Evolutionary conservation across 2,329 filamentous ascomycete genomes (phyloP), one percentile per base, ranked within the genome.

Genomic region (Colletotrichum cereale): DNA sequence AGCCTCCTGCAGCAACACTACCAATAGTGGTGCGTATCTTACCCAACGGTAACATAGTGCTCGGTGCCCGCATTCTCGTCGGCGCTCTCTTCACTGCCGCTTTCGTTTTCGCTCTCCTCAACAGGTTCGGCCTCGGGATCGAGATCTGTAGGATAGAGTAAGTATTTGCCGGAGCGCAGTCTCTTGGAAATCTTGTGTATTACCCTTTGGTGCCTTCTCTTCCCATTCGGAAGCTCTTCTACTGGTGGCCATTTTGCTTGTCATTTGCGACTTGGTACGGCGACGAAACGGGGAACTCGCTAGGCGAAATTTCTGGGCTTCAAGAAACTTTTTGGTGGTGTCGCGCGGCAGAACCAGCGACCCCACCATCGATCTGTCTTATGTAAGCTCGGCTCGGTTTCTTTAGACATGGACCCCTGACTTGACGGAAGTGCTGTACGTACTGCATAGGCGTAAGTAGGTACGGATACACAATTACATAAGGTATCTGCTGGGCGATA

Each of bases 41-140:
- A 92, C 86, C 91, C 92, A 40, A 97, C 93, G 63, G 87, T 82
- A 53, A 93, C 88, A 79, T 98, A 98, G 80, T 98, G 96, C 77
- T 97, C 96, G 40, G 95, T 92, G 26, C 92, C 94, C 36, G 87
- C 83, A 6, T 82, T 84, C 76, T 85, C 86, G 21, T 81, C 84
- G 24, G 83, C 84, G 74, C 83, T 86, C 36, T 74, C 62, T 55
- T 61, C 60, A 42, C 73, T 72, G 26, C 62, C 62, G 67, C 74
- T 71, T 90, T 92, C 75, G 76, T 91, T 21, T 82, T 86, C 64
- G 40, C 58, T 73, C 42, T 52, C 62, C 38, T 64, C 69, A 12
- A 67, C 62, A 14, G 36, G 56, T 42, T 74, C 70, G 52, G 72
- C 70, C 48, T 73, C 74, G n/a, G 66, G 73, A 68, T 74, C 73